Evolutionary conservation across 768 basidiomycete genomes (phyloP).

Genomic region (Coprinellus micaceus): DNA sequence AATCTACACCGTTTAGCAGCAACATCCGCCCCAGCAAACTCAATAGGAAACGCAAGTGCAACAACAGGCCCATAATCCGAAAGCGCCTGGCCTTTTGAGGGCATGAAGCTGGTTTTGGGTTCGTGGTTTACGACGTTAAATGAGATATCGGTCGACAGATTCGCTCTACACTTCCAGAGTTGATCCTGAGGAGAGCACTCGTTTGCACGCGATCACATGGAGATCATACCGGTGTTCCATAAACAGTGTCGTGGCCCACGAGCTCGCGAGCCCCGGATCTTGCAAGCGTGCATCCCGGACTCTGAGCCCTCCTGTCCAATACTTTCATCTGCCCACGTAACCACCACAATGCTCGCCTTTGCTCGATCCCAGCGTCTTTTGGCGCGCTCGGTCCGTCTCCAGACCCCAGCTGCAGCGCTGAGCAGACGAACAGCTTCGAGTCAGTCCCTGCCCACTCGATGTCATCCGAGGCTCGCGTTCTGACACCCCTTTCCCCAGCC

Average conservation of each 20-base stretch:
- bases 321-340: not conserved
- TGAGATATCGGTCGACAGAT: no score
- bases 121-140: no score
- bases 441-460: not conserved
- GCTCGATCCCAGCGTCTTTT: not conserved
- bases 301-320: not conserved
- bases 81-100: no score
- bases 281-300: not conserved
- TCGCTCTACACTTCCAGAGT: no score
- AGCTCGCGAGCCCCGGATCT: not conserved
- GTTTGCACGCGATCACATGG: constrained; percentile 5
- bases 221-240: not conserved
- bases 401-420: not conserved
- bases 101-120: no score
- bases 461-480: not conserved
- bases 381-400: not conserved
- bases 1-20: no score
- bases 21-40: no score
- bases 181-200: no score
- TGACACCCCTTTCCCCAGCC: constrained; percentile 20
- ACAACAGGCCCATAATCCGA: no score
- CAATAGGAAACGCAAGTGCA: no score
- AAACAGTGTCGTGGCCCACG: not conserved
- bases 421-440: not conserved
- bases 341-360: not conserved